Conservation (phyloP, 2,329 filamentous ascomycete species). For the Aspergillus sp. region DNA sequence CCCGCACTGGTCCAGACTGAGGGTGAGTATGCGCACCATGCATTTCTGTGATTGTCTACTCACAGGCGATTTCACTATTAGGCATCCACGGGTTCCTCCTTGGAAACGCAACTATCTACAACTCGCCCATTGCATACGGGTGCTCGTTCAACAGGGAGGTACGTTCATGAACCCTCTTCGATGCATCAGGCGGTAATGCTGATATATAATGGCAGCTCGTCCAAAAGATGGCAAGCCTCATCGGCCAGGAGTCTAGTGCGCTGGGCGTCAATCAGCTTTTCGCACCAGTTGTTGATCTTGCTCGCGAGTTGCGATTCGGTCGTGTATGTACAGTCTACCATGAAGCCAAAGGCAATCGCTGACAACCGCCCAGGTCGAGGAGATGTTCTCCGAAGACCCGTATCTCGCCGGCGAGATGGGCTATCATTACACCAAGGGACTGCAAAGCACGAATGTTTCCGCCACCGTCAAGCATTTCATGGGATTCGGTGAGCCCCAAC, state of each 20-base stretch:
- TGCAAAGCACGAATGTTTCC: constrained; percentile 65
- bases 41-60: not conserved
- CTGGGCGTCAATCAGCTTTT: constrained; percentile 73
- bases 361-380: constrained; percentile 52
- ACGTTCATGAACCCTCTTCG: not conserved
- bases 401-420: constrained; percentile 68
- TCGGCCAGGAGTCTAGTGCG: constrained; percentile 64
- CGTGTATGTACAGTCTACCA: constrained; percentile 42
- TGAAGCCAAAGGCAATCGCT: too few species aligned
- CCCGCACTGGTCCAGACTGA: constrained; percentile 73
- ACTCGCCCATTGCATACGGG: constrained; percentile 70
- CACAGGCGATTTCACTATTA: not conserved
- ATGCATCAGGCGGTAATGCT: not conserved
- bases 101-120: constrained; percentile 75
- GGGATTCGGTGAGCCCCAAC: constrained; percentile 67
- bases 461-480: constrained; percentile 76
- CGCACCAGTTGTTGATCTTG: constrained; percentile 68
- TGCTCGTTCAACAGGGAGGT: constrained; percentile 67
- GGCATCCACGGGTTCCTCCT: constrained; percentile 68
- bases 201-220: constrained; percentile 44
- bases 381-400: constrained; percentile 69
- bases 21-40: constrained; percentile 37
- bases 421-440: constrained; percentile 59
- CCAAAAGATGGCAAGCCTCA: constrained; percentile 64
- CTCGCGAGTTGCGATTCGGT: constrained; percentile 68